Evolutionary conservation across 495 filamentous ascomycete species (phyloP).

Genomic region (Filosporella fistucella): DNA sequence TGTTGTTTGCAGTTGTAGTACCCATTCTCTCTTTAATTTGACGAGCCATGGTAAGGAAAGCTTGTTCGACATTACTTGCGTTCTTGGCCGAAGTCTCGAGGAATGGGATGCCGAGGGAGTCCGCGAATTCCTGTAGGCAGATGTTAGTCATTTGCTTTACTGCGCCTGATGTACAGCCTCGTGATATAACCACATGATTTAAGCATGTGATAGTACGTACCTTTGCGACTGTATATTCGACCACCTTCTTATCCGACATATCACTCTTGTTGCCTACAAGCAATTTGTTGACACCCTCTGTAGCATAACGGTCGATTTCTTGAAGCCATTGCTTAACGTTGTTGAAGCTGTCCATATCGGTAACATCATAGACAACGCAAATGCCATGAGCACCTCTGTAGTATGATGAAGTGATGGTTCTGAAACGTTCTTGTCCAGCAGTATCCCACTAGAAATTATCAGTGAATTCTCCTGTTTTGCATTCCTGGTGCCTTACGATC

Average conservation of each 20-base stretch:
- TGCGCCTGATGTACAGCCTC: conserved; percentile 9
- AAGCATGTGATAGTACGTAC: conserved; percentile 42
- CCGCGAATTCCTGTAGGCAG: conserved; percentile 81
- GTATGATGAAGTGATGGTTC: conserved; percentile 99
- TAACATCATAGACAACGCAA: conserved; percentile 99
- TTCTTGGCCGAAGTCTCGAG: conserved; percentile 99
- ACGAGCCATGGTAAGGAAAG: conserved; percentile 99
- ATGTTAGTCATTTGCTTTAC: conserved; percentile 10
- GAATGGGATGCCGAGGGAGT: conserved; percentile 98
- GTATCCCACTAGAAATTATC: conserved; percentile 82
- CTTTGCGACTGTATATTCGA: conserved; percentile 99
- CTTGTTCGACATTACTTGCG: conserved; percentile 98
- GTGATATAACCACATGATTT: conserved; percentile 17
- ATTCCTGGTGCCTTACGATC: conserved; percentile 63
- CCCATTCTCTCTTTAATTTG: conserved; percentile 99
- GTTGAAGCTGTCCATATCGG: conserved; percentile 99
- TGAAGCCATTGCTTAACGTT: conserved; percentile 99
- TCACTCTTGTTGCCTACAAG: conserved; percentile 99
- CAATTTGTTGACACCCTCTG: conserved; percentile 98
- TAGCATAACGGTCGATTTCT: conserved; percentile 98
- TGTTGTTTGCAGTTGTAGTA: conserved; percentile 89
- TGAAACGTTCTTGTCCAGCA: conserved; percentile 97
- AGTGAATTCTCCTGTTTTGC: neutral
- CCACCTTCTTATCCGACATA: conserved; percentile 99
- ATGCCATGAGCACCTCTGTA: conserved; percentile 98